These are phyloP conservation scores for Colletotrichum horii DNA, from an alignment of 2,329 filamentous ascomycete genomes.

Conservation along the genomic window DNA sequence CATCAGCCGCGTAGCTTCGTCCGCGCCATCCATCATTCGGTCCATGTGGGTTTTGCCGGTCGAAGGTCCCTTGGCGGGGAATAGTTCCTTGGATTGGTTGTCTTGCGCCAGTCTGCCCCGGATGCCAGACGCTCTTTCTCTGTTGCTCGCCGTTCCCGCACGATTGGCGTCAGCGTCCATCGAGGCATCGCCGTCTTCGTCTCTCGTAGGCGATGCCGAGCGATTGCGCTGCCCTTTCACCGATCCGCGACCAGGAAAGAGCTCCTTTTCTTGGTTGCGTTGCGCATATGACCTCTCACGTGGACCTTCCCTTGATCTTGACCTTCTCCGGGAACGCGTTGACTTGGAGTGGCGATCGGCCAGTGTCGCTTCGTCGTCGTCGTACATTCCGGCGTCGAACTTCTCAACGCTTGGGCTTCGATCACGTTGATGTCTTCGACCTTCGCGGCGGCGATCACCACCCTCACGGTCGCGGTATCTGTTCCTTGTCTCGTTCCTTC, in stretches of 20 bases:
- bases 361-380: slow-evolving; percentile 63
- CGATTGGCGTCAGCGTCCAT: slow-evolving; percentile 33
- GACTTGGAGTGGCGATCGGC: slow-evolving; percentile 28
- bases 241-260: slow-evolving; percentile 57
- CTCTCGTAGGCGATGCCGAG: slow-evolving; percentile 57
- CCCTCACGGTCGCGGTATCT: slow-evolving; percentile 67
- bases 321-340: slow-evolving; percentile 39
- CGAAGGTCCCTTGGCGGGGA: slow-evolving; percentile 37
- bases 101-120: slow-evolving; percentile 34
- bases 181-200: slow-evolving; percentile 45
- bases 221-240: slow-evolving; percentile 42
- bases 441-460: slow-evolving; percentile 37
- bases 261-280: slow-evolving; percentile 62
- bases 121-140: slow-evolving; percentile 36
- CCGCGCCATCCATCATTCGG: slow-evolving; percentile 12
- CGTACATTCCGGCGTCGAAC: slow-evolving; percentile 83
- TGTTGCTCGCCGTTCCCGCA: slow-evolving; percentile 35
- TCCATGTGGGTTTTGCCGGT: slow-evolving; percentile 44
- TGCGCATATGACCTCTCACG: slow-evolving; percentile 31
- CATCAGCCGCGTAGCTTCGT: slow-evolving; percentile 30
- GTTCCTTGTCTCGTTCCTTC: slow-evolving; percentile 62
- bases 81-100: slow-evolving; percentile 42
- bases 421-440: slow-evolving; percentile 44
- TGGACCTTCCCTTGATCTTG: slow-evolving; percentile 27
- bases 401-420: slow-evolving; percentile 52